These are phyloP conservation scores for Penicillium oxalicum DNA, from an alignment of 2,329 filamentous ascomycete genomes.

Conservation along the genomic window DNA sequence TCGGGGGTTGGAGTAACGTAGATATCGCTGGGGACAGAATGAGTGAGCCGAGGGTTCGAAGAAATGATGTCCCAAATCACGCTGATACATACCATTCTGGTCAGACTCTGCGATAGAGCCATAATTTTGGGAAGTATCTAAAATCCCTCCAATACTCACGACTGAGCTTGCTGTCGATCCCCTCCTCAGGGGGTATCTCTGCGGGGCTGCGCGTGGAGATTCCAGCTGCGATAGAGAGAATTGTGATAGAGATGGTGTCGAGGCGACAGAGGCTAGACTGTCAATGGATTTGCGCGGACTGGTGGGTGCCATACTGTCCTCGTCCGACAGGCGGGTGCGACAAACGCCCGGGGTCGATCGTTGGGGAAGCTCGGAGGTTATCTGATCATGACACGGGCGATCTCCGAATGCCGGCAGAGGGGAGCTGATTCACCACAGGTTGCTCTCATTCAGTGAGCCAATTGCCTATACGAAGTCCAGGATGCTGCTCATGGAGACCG, in stretches of 20 bases:
- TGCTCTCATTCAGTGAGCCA: neutral
- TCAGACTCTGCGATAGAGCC: conserved; percentile 65
- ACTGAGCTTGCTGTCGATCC: conserved; percentile 84
- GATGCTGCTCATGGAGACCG: no score
- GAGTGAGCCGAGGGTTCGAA: conserved; percentile 10
- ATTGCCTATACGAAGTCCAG: no score
- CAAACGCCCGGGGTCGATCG: conserved; percentile 28
- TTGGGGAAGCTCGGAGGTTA: conserved; percentile 24
- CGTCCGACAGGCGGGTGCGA: conserved; percentile 30
- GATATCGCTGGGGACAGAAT: conserved; percentile 64
- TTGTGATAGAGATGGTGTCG: conserved; percentile 48
- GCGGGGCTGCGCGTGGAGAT: conserved; percentile 30
- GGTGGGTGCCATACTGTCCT: conserved; percentile 54
- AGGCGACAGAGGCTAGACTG: conserved; percentile 53
- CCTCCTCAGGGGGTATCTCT: conserved; percentile 49
- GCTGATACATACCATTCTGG: conserved; percentile 61
- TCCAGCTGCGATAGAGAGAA: conserved; percentile 36
- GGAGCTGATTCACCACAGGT: neutral
- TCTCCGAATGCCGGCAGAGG: conserved; percentile 3
- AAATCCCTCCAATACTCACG: conserved; percentile 74
- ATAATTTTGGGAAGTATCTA: conserved; percentile 61
- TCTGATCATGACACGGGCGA: conserved; percentile 32
- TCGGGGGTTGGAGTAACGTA: conserved; percentile 83
- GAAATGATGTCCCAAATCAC: neutral
- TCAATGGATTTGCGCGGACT: conserved; percentile 61